Percentiles rank a stretch among this genome's conserved stretches.
These are phyloP conservation scores for Picea abies DNA, from an alignment of 83 land plant genomes.

Conservation along the genomic window DNA sequence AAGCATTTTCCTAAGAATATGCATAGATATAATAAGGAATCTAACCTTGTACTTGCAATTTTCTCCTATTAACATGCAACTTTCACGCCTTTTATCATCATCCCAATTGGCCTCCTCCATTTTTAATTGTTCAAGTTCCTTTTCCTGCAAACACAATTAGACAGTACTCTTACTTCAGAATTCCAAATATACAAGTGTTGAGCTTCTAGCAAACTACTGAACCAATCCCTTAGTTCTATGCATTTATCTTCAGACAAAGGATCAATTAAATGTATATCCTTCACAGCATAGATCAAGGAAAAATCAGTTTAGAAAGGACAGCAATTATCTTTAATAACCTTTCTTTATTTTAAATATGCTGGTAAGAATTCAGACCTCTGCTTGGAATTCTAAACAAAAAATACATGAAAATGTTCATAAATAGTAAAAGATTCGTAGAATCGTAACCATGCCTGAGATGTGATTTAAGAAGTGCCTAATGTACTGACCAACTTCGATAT, in stretches of 20 bases:
- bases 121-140: not conserved
- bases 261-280: not conserved
- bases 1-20: no score
- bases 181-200: not conserved
- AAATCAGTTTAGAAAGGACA: not conserved
- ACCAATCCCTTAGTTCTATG: not conserved
- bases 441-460: not conserved
- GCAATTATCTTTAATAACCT: not conserved
- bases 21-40: no score
- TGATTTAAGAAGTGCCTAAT: not conserved
- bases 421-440: not conserved
- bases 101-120: not conserved
- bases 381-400: not conserved
- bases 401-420: not conserved
- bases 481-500: not conserved
- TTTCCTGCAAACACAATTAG: slow-evolving; percentile 8
- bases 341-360: not conserved
- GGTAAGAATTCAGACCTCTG: not conserved
- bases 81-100: slow-evolving; percentile 13
- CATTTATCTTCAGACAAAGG: not conserved
- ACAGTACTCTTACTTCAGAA: not conserved
- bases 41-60: slow-evolving; percentile 9
- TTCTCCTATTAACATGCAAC: slow-evolving; percentile 1
- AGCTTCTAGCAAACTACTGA: not conserved
- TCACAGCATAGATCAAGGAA: not conserved